phyloP scores from a whole-genome alignment of 2,329 filamentous ascomycete genomes.

The Hymenoscyphus scutula region DNA sequence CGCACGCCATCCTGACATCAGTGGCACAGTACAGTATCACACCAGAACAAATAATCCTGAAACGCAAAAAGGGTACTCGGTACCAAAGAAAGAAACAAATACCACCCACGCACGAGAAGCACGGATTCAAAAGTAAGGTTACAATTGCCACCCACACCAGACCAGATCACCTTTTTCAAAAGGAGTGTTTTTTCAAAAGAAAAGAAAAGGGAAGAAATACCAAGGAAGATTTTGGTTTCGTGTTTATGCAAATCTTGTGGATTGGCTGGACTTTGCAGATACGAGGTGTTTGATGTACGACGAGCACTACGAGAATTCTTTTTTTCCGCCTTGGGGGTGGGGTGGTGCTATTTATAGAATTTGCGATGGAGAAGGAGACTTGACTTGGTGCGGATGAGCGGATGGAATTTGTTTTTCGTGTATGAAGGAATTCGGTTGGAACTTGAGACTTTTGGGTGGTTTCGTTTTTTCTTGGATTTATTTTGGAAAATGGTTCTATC shows the following conservation, averaged over 20 bases:
- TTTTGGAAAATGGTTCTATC: too few relatives aligned
- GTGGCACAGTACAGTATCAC: background rate
- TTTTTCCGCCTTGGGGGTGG: too few relatives aligned
- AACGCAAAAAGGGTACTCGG: background rate
- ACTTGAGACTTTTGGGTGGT: too few relatives aligned
- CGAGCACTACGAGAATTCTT: background rate
- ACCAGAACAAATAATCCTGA: background rate
- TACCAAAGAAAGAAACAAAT: slow-evolving; percentile 1
- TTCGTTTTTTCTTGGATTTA: background rate
- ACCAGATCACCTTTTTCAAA: too few relatives aligned
- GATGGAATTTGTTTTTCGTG: background rate
- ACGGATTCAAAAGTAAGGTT: background rate
- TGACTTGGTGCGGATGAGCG: background rate
- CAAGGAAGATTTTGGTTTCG: background rate
- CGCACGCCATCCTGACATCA: background rate
- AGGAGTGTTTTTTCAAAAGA: too few relatives aligned
- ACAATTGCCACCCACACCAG: too few relatives aligned
- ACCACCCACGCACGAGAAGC: background rate
- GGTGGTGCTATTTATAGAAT: background rate
- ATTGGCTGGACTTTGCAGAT: background rate
- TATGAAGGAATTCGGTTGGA: too few relatives aligned
- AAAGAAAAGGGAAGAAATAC: too few relatives aligned
- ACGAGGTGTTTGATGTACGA: background rate
- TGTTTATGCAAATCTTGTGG: background rate
- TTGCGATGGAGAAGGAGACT: too few relatives aligned